Percentiles rank a stretch among this genome's conserved stretches.
phyloP scores from a whole-genome alignment of 352 stramenopile genomes.

The Halophytophthora polymorphica region DNA sequence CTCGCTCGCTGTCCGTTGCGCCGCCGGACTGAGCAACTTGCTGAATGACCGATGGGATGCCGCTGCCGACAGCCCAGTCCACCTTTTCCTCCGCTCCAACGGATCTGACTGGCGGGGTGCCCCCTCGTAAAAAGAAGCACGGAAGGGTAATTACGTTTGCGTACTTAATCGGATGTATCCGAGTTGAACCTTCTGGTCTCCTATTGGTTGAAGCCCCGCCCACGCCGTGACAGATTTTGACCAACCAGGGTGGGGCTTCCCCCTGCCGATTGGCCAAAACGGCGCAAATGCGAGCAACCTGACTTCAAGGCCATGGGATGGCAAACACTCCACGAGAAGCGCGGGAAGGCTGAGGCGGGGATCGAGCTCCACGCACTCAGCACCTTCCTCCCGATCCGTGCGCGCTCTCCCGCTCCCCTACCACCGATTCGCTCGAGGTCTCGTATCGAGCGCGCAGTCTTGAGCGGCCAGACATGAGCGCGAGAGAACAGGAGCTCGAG shows the following conservation, averaged over 20 bases:
- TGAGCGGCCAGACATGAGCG: constrained; percentile 11
- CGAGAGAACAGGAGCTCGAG: constrained; percentile 33
- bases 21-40: constrained; percentile 1
- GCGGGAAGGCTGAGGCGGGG: not conserved
- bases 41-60: constrained; percentile 1
- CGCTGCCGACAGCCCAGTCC: not conserved
- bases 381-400: not conserved
- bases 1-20: too few relatives aligned
- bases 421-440: too few relatives aligned
- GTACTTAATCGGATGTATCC: too few relatives aligned
- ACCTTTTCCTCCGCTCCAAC: too few relatives aligned
- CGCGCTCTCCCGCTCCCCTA: not conserved
- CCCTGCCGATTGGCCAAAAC: constrained; percentile 8
- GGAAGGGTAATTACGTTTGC: constrained; percentile 27
- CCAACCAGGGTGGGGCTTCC: too few relatives aligned
- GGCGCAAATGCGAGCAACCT: constrained; percentile 1
- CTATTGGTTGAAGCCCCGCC: too few relatives aligned
- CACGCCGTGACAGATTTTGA: not conserved
- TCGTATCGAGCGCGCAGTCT: too few relatives aligned
- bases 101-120: not conserved
- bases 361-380: constrained; percentile 13
- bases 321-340: too few relatives aligned
- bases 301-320: constrained; percentile 6
- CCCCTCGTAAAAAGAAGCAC: constrained; percentile 10
- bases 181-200: too few relatives aligned